Percentiles rank a stretch among this genome's conserved stretches.
Conservation (phyloP, 192 early-diverging fungal genomes). For the Pilobolus umbonatus region DNA sequence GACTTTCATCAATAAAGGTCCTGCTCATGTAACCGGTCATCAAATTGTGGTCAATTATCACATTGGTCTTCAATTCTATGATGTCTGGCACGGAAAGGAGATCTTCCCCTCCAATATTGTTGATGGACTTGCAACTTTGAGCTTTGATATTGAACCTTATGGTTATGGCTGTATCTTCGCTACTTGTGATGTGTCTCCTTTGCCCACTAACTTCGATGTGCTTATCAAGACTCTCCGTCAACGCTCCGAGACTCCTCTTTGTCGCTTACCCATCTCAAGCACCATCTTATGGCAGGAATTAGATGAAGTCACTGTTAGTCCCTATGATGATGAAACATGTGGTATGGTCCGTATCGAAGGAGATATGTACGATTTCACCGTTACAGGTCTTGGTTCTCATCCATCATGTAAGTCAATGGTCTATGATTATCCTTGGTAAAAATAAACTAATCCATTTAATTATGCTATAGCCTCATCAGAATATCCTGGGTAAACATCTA, state of each 20-base stretch:
- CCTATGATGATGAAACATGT: background rate
- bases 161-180: constrained; percentile 25
- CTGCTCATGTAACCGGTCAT: constrained; percentile 13
- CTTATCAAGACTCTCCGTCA: constrained; percentile 1
- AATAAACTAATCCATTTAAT: constrained; percentile 3
- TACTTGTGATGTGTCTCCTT: constrained; percentile 6
- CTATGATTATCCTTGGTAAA: no score
- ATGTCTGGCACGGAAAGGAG: constrained; percentile 20
- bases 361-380: constrained; percentile 13
- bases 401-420: no score
- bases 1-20: constrained; percentile 21
- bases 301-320: constrained; percentile 8
- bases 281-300: constrained; percentile 20
- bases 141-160: constrained; percentile 22
- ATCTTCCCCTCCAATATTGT: constrained; percentile 18
- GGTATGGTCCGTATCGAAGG: constrained; percentile 21
- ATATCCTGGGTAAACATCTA: constrained; percentile 14
- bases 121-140: constrained; percentile 20
- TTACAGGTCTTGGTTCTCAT: constrained; percentile 10
- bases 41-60: constrained; percentile 23
- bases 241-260: constrained; percentile 9
- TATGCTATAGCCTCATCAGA: constrained; percentile 1
- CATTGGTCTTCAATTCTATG: constrained; percentile 22
- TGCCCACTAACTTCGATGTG: constrained; percentile 7
- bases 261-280: constrained; percentile 7